A percentile compares a stretch with the other conserved stretches of the same genome.
Conservation (phyloP, 2,329 filamentous ascomycete species). For the Stromatinia cepivora region DNA sequence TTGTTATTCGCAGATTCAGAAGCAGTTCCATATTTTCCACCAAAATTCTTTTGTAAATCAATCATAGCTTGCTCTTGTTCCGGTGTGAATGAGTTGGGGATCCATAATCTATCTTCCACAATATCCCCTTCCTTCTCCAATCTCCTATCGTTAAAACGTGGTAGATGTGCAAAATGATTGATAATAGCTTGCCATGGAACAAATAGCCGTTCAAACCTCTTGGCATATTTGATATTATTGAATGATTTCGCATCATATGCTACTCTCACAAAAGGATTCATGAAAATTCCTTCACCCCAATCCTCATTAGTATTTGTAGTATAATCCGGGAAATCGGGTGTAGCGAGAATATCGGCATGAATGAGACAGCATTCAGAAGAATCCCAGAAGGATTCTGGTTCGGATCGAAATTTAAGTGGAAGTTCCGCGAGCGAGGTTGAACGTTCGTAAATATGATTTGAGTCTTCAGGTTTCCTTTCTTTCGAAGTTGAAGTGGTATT, state of each 20-base stretch:
- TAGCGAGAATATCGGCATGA: slow-evolving; percentile 49
- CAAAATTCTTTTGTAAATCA: slow-evolving; percentile 31
- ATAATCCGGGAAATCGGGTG: slow-evolving; percentile 26
- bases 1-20: slow-evolving; percentile 12
- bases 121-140: slow-evolving; percentile 57
- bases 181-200: slow-evolving; percentile 58
- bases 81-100: slow-evolving; percentile 33
- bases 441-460: slow-evolving; percentile 25
- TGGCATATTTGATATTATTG: slow-evolving; percentile 58
- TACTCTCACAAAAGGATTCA: slow-evolving; percentile 74
- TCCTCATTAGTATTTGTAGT: slow-evolving; percentile 28
- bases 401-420: slow-evolving; percentile 52
- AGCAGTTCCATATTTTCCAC: slow-evolving; percentile 19
- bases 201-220: slow-evolving; percentile 67
- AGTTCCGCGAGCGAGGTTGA: slow-evolving; percentile 17
- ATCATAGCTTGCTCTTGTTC: slow-evolving; percentile 35
- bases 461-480: background rate
- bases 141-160: slow-evolving; percentile 60
- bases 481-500: background rate
- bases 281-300: slow-evolving; percentile 59
- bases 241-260: slow-evolving; percentile 62
- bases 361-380: slow-evolving; percentile 65
- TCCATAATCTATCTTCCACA: slow-evolving; percentile 55
- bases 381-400: slow-evolving; percentile 61
- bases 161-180: slow-evolving; percentile 56